Conservation (phyloP, 2,329 filamentous ascomycete species). For the Pseudopithomyces maydicus region DNA sequence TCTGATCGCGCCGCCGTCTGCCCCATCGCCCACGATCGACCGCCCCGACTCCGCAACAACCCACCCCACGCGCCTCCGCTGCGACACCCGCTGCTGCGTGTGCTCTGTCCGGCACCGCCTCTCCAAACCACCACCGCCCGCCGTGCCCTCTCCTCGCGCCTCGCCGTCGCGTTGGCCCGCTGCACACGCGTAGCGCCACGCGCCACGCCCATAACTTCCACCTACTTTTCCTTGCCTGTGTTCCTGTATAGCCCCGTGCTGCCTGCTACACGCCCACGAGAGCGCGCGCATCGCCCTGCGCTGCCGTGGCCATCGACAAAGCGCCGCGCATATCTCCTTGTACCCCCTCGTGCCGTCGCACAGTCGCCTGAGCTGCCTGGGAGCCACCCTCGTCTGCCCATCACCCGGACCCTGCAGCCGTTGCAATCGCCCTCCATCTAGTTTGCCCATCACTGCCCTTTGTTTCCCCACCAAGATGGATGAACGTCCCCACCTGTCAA, state of each 20-base stretch:
- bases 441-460: conserved; percentile 5
- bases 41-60: conserved; percentile 1
- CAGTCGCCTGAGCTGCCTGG: conserved; percentile 42
- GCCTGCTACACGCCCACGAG: conserved; percentile 22
- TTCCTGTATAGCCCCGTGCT: no score
- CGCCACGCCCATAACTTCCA: conserved; percentile 19
- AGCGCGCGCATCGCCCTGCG: conserved; percentile 26
- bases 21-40: background rate
- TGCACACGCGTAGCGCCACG: conserved; percentile 19
- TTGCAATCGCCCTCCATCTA: conserved; percentile 15
- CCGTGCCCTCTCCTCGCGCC: conserved; percentile 12
- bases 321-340: conserved; percentile 29
- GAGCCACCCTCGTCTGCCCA: conserved; percentile 35
- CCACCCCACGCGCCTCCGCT: background rate
- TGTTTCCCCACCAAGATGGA: conserved; percentile 39
- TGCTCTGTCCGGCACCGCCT: conserved; percentile 9
- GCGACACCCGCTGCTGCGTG: conserved; percentile 14
- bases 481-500: conserved; percentile 53
- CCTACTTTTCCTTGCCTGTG: conserved; percentile 27
- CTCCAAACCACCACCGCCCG: conserved; percentile 11
- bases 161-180: conserved; percentile 1
- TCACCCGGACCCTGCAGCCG: conserved; percentile 14
- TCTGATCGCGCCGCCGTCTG: conserved; percentile 2
- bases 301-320: conserved; percentile 17
- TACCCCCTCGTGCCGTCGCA: conserved; percentile 39